Evolutionary conservation across 495 filamentous ascomycete genomes (phyloP).

Genomic region (Penicillium argentinense): DNA sequence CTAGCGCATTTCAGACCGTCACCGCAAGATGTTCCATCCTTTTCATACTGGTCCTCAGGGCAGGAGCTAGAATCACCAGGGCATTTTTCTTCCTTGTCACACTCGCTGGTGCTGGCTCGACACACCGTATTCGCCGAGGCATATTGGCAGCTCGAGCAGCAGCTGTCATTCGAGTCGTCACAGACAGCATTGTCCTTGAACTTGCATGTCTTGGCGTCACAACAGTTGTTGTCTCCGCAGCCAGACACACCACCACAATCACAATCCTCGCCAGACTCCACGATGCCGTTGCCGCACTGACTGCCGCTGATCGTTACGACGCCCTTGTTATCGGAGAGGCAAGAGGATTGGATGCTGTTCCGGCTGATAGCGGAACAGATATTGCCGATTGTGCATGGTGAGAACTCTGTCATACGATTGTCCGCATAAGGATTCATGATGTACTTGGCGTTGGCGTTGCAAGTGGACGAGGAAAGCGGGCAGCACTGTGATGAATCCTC

Average conservation of each 20-base stretch:
- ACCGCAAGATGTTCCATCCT: conserved; percentile 72
- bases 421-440: conserved; percentile 96
- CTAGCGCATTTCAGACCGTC: conserved; percentile 76
- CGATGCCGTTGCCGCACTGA: conserved; percentile 95
- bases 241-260: conserved; percentile 80
- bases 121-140: conserved; percentile 67
- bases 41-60: conserved; percentile 65
- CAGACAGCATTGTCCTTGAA: conserved; percentile 76
- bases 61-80: conserved; percentile 70
- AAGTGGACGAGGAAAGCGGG: conserved; percentile 66
- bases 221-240: conserved; percentile 78
- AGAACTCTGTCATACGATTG: conserved; percentile 72
- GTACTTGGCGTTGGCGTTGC: conserved; percentile 73
- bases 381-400: conserved; percentile 86
- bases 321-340: conserved; percentile 78
- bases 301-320: conserved; percentile 83
- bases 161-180: conserved; percentile 89
- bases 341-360: conserved; percentile 72
- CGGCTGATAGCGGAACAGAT: conserved; percentile 88
- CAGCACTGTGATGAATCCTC: conserved; percentile 78
- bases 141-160: conserved; percentile 79
- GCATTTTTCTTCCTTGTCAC: conserved; percentile 84
- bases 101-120: conserved; percentile 71
- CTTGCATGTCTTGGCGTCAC: conserved; percentile 84
- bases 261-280: conserved; percentile 91